These are phyloP conservation scores for Blastobotrys capitulatus DNA, from an alignment of 1,139 yeast species.

Conservation along the genomic window DNA sequence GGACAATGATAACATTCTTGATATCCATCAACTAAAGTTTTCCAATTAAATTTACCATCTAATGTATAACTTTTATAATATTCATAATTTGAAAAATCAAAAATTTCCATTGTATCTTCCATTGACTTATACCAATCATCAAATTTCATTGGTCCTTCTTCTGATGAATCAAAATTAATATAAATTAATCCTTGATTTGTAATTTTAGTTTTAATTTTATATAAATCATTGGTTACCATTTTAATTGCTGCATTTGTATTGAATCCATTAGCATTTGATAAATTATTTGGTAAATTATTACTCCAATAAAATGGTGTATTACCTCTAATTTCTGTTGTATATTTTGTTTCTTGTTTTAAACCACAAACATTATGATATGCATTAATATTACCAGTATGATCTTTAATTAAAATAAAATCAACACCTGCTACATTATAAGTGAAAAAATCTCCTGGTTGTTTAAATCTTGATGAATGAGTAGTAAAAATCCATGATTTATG, in stretches of 20 bases:
- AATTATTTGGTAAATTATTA: neutral
- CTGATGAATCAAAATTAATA: conserved; percentile 9
- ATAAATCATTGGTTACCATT: conserved; percentile 7
- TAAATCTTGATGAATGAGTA: conserved; percentile 7
- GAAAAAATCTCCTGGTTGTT: conserved; percentile 8
- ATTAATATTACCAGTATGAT: conserved; percentile 7
- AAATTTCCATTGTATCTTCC: conserved; percentile 10
- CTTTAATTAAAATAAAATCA: conserved; percentile 8
- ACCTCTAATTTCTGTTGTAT: conserved; percentile 7
- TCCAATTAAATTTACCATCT: conserved; percentile 12
- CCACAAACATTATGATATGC: conserved; percentile 14
- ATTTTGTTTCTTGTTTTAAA: conserved; percentile 4
- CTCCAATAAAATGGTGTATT: conserved; percentile 9
- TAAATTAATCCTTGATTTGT: conserved; percentile 11
- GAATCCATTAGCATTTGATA: neutral
- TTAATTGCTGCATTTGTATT: conserved; percentile 6
- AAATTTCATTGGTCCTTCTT: conserved; percentile 10
- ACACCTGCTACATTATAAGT: conserved; percentile 9
- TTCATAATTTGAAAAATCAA: conserved; percentile 12
- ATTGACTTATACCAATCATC: conserved; percentile 11
- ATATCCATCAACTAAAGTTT: conserved; percentile 12
- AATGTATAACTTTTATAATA: conserved; percentile 10
- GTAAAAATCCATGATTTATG: conserved; percentile 12
- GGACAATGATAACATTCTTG: conserved; percentile 13
- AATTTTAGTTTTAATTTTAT: conserved; percentile 3